phyloP scores from a whole-genome alignment of 805 yeast species.

The Sugiyamaella smithiae region DNA sequence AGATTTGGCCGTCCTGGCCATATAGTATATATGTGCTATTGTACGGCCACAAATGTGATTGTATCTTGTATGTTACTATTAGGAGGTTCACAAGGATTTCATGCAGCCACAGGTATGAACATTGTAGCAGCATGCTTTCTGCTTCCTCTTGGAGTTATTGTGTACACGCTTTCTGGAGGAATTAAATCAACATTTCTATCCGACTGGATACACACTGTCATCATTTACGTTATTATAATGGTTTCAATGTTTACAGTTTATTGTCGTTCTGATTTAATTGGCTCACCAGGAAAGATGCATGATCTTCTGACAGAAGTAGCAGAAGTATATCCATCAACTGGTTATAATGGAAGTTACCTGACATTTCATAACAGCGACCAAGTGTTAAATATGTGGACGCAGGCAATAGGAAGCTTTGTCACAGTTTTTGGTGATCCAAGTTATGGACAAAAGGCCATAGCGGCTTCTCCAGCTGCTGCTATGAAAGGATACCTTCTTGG shows the following conservation, averaged over 20 bases:
- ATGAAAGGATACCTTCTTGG: slow-evolving; percentile 84
- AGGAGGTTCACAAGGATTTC: slow-evolving; percentile 83
- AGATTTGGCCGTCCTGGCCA: slow-evolving; percentile 78
- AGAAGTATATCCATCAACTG: slow-evolving; percentile 58
- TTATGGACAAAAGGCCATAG: slow-evolving; percentile 84
- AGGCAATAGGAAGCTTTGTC: slow-evolving; percentile 81
- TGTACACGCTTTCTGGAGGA: slow-evolving; percentile 77
- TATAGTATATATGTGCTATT: slow-evolving; percentile 58
- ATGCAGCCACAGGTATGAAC: slow-evolving; percentile 77
- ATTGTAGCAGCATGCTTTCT: slow-evolving; percentile 77
- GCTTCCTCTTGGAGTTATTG: slow-evolving; percentile 73
- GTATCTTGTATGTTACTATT: slow-evolving; percentile 89
- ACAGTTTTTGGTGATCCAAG: slow-evolving; percentile 84
- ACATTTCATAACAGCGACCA: slow-evolving; percentile 39
- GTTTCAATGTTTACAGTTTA: slow-evolving; percentile 77
- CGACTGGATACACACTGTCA: slow-evolving; percentile 77
- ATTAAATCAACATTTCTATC: slow-evolving; percentile 76
- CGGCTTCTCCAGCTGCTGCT: slow-evolving; percentile 78
- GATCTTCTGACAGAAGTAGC: slow-evolving; percentile 61
- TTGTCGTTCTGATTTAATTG: slow-evolving; percentile 64
- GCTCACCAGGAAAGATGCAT: slow-evolving; percentile 80
- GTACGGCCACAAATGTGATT: slow-evolving; percentile 78
- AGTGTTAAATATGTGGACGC: slow-evolving; percentile 56
- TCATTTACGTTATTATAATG: slow-evolving; percentile 70
- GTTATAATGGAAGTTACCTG: slow-evolving; percentile 81